Percentiles rank a stretch among this genome's conserved stretches.
phyloP scores from a whole-genome alignment of 257 asterid species.

The Ehretia macrophylla region DNA sequence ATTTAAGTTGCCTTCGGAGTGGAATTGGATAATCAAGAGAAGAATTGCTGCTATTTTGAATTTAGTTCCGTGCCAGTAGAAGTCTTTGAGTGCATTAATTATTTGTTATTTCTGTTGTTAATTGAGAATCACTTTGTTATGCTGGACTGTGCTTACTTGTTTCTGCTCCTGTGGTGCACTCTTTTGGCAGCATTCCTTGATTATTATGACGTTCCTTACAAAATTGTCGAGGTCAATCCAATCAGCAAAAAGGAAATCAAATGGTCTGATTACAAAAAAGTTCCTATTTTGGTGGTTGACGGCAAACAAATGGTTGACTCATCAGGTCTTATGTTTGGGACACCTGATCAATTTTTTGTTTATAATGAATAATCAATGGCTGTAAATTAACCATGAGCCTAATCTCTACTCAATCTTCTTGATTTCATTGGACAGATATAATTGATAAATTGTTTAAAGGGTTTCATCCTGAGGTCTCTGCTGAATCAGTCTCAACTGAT shows the following conservation, averaged over 20 bases:
- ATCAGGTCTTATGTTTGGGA: conserved; percentile 50
- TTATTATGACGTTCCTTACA: conserved; percentile 70
- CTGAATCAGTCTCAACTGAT: conserved; percentile 33
- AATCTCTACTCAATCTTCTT: too few relatives aligned
- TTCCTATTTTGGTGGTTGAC: conserved; percentile 81
- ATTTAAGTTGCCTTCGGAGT: too few relatives aligned
- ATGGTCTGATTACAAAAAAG: conserved; percentile 86
- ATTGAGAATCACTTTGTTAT: background rate
- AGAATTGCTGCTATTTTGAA: too few relatives aligned
- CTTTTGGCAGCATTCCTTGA: conserved; percentile 65
- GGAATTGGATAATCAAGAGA: too few relatives aligned
- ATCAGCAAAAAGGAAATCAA: conserved; percentile 78
- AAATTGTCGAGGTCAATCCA: conserved; percentile 87
- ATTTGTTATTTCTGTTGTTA: too few relatives aligned
- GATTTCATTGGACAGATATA: conserved; percentile 38
- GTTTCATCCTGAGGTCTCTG: conserved; percentile 31
- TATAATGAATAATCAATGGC: too few relatives aligned
- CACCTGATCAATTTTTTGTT: background rate
- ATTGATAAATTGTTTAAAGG: conserved; percentile 47
- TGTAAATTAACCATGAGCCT: too few relatives aligned
- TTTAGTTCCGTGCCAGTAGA: too few relatives aligned
- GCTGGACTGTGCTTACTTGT: background rate
- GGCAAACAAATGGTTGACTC: conserved; percentile 80
- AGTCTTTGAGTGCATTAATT: too few relatives aligned
- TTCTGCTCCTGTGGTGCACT: background rate